Base-by-base conservation (phyloP, 352 stramenopile genomes). In the Pythium catenulatum region DNA sequence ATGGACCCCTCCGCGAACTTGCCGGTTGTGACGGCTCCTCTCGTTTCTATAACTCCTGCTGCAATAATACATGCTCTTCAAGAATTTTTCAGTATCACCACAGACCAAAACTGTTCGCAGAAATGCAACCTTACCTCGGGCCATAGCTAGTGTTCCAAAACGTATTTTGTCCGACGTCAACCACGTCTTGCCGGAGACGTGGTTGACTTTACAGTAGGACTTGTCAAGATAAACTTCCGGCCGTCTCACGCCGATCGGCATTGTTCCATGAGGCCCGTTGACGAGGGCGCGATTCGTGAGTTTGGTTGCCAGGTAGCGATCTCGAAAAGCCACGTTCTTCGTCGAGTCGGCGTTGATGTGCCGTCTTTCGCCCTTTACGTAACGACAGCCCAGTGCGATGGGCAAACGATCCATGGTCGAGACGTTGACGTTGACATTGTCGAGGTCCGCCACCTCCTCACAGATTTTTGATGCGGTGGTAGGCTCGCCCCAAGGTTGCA, bases 191-290 rank as follows among this genome's bases (percentile, higher is more conserved):
- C 68, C 52, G 0, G 48, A 68, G 66, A 83, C 82, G 52, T 87
- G 74, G 63, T 87, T 85, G 41, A 84, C 66, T 43, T 91, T 91
- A 41, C 78, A 79, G 34, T 80, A 89, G 13, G 78, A 85, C 27
- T 91, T 83, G 52, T 91, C 79, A 4, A 87, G 59, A 37, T 80
- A 89, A 1, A 84, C 79, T 14, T 91, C 74, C 1, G 63, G 63
- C 0, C 72, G 50, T 0, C 17, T 17, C 4, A 85, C 76, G 52
- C 72, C 54, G 56, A 3, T 27, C 1, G 27, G n/a, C 32, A 41
- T 27, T 54, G 14, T n/a, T 17, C n/a, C 68, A 2, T 36, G 21
- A 41, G 34, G 52, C 8, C 46, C 75, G 4, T 39, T 11, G 27
- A 73, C 7, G 6, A 39, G 6, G 0, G 61, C 25, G 6, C 74